These are phyloP conservation scores for Cinnamomum chago DNA, from an alignment of 164 flowering plant genomes.

Conservation along the genomic window DNA sequence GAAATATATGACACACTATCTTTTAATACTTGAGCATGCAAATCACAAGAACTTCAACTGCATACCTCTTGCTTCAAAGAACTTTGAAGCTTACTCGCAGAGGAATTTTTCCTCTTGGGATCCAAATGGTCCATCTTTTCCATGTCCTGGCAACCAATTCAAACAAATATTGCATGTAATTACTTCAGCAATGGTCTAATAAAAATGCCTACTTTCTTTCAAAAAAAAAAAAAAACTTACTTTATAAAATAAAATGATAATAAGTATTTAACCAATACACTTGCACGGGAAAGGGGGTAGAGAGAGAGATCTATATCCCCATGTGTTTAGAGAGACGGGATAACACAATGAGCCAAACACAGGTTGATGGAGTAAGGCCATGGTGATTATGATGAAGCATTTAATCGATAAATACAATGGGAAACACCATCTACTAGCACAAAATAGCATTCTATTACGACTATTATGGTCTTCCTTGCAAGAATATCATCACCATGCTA, in stretches of 20 bases:
- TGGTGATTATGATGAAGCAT: too few relatives aligned
- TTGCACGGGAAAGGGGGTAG: too few relatives aligned
- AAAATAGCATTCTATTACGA: not conserved
- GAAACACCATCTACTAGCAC: not conserved
- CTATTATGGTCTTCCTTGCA: not conserved
- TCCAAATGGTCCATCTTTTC: slow-evolving; percentile 22
- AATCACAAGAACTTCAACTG: slow-evolving; percentile 3
- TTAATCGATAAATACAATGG: not conserved
- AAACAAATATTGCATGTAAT: slow-evolving; percentile 10
- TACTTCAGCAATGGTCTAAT: not conserved
- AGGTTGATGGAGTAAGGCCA: too few relatives aligned
- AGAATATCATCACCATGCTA: not conserved
- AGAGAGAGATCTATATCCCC: too few relatives aligned
- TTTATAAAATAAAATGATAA: not conserved
- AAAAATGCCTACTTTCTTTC: not conserved
- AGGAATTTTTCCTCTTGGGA: slow-evolving; percentile 34
- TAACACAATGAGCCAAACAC: not conserved
- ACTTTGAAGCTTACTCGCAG: slow-evolving; percentile 33
- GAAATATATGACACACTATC: not conserved
- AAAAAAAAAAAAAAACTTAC: too few relatives aligned
- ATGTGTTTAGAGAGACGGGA: too few relatives aligned
- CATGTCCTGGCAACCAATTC: slow-evolving; percentile 40
- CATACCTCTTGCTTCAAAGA: slow-evolving; percentile 85
- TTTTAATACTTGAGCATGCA: not conserved
- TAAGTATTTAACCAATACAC: too few relatives aligned